phyloP scores from a whole-genome alignment of 73 alveolate species.

The Loxodes magnus region DNA sequence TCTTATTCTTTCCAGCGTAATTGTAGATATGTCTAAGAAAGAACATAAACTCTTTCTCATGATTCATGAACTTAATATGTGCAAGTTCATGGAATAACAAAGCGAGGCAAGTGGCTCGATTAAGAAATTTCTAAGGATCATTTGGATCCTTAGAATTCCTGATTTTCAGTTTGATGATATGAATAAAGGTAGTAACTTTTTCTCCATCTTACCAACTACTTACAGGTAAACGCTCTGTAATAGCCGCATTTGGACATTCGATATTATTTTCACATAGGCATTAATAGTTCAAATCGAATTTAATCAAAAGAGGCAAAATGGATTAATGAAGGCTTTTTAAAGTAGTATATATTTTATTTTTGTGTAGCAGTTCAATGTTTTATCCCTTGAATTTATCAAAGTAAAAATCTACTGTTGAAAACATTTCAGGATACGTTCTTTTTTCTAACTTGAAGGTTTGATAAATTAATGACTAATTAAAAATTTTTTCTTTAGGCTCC shows the following conservation, averaged over 20 bases:
- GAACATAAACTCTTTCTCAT: constrained; percentile 14
- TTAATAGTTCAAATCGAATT: background rate
- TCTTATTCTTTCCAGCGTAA: background rate
- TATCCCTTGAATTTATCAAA: no score
- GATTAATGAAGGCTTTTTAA: background rate
- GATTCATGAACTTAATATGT: constrained; percentile 10
- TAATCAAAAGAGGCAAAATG: background rate
- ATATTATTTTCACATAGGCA: background rate
- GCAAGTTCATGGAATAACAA: constrained; percentile 17
- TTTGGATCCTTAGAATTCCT: constrained; percentile 3
- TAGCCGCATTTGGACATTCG: background rate
- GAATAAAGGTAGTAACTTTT: background rate
- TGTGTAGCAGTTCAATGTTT: background rate
- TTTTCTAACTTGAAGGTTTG: no score
- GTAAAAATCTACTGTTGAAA: no score
- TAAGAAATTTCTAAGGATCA: background rate
- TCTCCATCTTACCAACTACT: no score
- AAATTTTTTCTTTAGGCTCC: no score
- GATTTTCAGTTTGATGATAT: background rate
- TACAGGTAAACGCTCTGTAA: background rate
- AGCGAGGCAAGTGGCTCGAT: background rate
- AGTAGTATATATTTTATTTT: background rate
- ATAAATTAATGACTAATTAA: no score
- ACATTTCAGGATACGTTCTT: no score
- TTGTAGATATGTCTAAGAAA: constrained; percentile 9